Percentiles rank a stretch among this genome's conserved stretches.
These are phyloP conservation scores for Sugiyamaella chiloensis DNA, from an alignment of 805 yeast genomes.

Conservation along the genomic window DNA sequence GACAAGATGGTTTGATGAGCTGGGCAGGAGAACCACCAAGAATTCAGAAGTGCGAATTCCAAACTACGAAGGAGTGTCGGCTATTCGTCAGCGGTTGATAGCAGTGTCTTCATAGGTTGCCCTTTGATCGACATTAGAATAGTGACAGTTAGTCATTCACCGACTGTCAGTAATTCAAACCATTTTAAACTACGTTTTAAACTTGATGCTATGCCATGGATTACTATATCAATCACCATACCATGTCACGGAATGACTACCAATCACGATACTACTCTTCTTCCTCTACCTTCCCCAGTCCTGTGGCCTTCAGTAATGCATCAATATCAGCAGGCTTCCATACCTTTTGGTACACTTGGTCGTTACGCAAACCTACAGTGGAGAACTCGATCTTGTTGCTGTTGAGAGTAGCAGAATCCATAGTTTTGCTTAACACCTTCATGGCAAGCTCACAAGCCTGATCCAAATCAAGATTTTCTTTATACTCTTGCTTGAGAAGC, in stretches of 20 bases:
- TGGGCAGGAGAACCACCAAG: constrained; percentile 2
- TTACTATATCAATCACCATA: no score
- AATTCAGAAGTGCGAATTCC: neutral
- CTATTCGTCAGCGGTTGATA: constrained; percentile 20
- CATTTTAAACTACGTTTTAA: no score
- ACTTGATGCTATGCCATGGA: no score
- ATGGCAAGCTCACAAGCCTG: constrained; percentile 87
- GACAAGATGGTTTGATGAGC: constrained; percentile 21
- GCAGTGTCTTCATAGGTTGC: constrained; percentile 2
- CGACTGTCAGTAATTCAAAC: no score
- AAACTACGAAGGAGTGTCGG: constrained; percentile 16
- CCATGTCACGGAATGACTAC: no score
- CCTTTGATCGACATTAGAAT: no score
- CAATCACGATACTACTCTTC: constrained; percentile 36
- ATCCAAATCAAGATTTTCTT: constrained; percentile 60
- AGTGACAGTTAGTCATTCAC: no score
- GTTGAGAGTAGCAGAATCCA: constrained; percentile 81
- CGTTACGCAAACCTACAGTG: constrained; percentile 56
- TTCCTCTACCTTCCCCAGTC: constrained; percentile 59
- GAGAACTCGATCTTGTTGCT: constrained; percentile 92
- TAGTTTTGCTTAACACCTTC: constrained; percentile 88
- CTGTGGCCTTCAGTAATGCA: constrained; percentile 63
- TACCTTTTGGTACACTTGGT: constrained; percentile 61
- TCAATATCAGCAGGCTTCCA: constrained; percentile 82
- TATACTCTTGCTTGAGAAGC: constrained; percentile 88